A percentile compares a stretch with the other conserved stretches of the same genome.
phyloP scores from a whole-genome alignment of 305 asterid genomes.

The Ajuga reptans region DNA sequence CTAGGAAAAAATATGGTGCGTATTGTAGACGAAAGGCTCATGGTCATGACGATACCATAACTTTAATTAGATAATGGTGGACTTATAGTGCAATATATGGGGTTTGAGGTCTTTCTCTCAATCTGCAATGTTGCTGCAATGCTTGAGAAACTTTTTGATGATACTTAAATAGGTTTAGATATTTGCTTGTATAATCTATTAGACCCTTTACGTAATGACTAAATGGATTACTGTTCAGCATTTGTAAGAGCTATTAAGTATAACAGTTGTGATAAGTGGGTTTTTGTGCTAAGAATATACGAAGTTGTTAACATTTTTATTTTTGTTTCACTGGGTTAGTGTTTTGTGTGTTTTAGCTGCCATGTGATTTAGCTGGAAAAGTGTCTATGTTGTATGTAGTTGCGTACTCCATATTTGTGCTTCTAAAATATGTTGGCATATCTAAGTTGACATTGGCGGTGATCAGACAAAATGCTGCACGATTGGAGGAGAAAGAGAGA shows the following conservation, averaged over 20 bases:
- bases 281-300: not conserved
- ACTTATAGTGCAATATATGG: not conserved
- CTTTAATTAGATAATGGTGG: not conserved
- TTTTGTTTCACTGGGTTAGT: not conserved
- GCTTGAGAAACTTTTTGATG: not conserved
- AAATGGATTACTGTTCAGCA: not conserved
- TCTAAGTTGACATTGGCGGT: slow-evolving; percentile 12
- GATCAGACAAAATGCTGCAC: slow-evolving; percentile 51
- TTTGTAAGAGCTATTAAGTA: not conserved
- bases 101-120: not conserved
- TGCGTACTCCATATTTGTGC: not conserved
- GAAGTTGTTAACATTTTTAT: not conserved
- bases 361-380: not conserved
- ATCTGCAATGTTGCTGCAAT: not conserved
- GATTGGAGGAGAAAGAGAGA: slow-evolving; percentile 67
- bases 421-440: not conserved
- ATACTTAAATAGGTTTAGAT: not conserved
- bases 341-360: not conserved
- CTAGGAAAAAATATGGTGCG: not conserved
- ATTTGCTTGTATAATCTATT: not conserved
- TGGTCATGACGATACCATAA: not conserved
- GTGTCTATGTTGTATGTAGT: not conserved
- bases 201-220: not conserved
- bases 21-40: not conserved
- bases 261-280: not conserved